A percentile compares a stretch with the other conserved stretches of the same genome.
Conservation (phyloP, 2,329 filamentous ascomycete species). For the Leptodontidium sp. region DNA sequence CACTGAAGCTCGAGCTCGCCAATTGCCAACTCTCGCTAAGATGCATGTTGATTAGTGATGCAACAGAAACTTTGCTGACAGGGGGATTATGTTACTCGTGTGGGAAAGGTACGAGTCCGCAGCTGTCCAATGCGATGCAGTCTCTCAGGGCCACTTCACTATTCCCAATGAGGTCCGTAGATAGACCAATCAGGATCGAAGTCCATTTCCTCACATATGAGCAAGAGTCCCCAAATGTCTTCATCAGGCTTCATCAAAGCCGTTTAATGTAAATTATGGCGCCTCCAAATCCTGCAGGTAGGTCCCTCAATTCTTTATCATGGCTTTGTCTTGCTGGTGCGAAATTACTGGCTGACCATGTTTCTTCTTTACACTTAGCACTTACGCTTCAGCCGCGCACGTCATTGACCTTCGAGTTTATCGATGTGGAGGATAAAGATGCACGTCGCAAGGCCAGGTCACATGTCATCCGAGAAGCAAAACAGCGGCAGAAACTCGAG, state of each 20-base stretch:
- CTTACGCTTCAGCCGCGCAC: neutral
- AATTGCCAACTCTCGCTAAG: constrained; percentile 5
- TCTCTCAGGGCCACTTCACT: neutral
- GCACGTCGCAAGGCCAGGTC: constrained; percentile 15
- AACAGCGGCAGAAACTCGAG: constrained; percentile 22
- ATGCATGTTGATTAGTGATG: constrained; percentile 14
- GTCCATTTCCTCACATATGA: neutral
- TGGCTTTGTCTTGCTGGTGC: neutral
- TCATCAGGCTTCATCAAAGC: constrained; percentile 2
- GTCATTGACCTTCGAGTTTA: constrained; percentile 21
- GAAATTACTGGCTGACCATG: constrained; percentile 4
- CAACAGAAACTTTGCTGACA: constrained; percentile 2
- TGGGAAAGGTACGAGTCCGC: neutral
- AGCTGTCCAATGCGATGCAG: neutral
- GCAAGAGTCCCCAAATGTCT: neutral
- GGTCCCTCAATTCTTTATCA: neutral
- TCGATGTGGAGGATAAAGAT: constrained; percentile 26
- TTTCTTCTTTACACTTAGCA: neutral
- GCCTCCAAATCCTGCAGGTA: constrained; percentile 7
- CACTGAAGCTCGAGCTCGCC: neutral
- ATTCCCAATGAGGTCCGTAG: constrained; percentile 15
- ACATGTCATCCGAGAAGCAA: constrained; percentile 22
- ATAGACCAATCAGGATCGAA: neutral
- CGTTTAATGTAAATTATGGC: constrained; percentile 1
- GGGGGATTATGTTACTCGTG: constrained; percentile 8